Evolutionary conservation across 2,329 filamentous ascomycete species (phyloP).

Genomic region (Trichoderma sp.): DNA sequence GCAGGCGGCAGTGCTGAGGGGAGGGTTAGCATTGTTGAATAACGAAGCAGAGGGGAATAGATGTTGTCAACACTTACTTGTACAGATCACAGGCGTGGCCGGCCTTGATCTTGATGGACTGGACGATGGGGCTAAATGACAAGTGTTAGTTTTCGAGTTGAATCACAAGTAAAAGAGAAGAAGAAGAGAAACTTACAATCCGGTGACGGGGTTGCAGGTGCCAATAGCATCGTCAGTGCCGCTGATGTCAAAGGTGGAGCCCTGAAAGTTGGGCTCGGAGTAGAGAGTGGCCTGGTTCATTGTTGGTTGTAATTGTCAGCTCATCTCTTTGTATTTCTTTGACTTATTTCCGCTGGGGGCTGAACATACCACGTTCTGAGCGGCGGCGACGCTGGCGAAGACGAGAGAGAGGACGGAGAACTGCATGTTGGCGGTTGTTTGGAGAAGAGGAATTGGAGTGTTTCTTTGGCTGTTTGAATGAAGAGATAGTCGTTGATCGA

Average conservation of each 20-base stretch:
- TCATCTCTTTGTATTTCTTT: background rate
- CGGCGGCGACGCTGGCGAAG: background rate
- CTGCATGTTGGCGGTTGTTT: conserved; percentile 5
- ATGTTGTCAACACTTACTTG: background rate
- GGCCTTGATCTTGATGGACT: background rate
- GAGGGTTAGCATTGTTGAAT: background rate
- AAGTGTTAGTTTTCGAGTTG: background rate
- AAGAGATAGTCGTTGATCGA: background rate
- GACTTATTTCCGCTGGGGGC: too few species aligned
- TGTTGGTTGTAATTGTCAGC: background rate
- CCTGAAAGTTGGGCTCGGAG: conserved; percentile 5
- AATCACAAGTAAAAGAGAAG: too few species aligned
- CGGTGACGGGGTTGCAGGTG: background rate
- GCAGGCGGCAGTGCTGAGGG: background rate
- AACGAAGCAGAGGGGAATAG: background rate
- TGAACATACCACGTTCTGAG: background rate
- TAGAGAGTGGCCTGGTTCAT: conserved; percentile 9
- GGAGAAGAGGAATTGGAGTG: background rate
- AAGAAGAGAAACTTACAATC: background rate
- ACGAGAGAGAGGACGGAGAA: background rate
- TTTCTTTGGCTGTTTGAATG: background rate
- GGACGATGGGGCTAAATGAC: background rate
- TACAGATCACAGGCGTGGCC: background rate
- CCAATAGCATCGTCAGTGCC: background rate
- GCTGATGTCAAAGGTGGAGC: background rate